Conservation (phyloP, 371 early-diverging fungal species). For the Mucor lusitanicus region DNA sequence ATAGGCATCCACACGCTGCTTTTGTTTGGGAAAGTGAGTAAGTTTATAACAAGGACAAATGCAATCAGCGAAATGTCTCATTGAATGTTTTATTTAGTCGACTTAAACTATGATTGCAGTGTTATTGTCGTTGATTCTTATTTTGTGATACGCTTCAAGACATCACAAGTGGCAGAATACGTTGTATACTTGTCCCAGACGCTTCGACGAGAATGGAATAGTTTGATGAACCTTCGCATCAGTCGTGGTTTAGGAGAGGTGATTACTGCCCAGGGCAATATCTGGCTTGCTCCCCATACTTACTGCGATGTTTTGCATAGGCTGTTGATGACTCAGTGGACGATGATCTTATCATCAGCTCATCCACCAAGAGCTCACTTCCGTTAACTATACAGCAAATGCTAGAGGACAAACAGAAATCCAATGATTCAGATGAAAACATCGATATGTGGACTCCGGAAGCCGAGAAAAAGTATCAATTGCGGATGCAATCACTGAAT, state of each 20-base stretch:
- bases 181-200: slow-evolving; percentile 29
- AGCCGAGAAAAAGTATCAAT: slow-evolving; percentile 29
- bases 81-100: slow-evolving; percentile 34
- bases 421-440: not conserved
- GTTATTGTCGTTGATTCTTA: slow-evolving; percentile 63
- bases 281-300: not conserved
- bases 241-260: slow-evolving; percentile 36
- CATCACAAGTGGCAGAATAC: slow-evolving; percentile 43
- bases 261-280: not conserved
- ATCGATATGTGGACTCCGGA: slow-evolving; percentile 42
- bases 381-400: slow-evolving; percentile 39
- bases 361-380: slow-evolving; percentile 17
- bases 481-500: slow-evolving; percentile 25
- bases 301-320: not conserved
- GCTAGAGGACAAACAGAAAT: slow-evolving; percentile 22
- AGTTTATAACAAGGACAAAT: slow-evolving; percentile 4
- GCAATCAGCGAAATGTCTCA: not conserved
- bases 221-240: slow-evolving; percentile 32
- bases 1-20: slow-evolving; percentile 44
- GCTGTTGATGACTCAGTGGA: slow-evolving; percentile 10
- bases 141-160: slow-evolving; percentile 53
- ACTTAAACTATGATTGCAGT: slow-evolving; percentile 57
- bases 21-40: slow-evolving; percentile 44
- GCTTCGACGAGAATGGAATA: slow-evolving; percentile 35
- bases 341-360: slow-evolving; percentile 22